Base-by-base conservation (phyloP, 176 grass and related monocot genomes). In the Zoysia japonica region DNA sequence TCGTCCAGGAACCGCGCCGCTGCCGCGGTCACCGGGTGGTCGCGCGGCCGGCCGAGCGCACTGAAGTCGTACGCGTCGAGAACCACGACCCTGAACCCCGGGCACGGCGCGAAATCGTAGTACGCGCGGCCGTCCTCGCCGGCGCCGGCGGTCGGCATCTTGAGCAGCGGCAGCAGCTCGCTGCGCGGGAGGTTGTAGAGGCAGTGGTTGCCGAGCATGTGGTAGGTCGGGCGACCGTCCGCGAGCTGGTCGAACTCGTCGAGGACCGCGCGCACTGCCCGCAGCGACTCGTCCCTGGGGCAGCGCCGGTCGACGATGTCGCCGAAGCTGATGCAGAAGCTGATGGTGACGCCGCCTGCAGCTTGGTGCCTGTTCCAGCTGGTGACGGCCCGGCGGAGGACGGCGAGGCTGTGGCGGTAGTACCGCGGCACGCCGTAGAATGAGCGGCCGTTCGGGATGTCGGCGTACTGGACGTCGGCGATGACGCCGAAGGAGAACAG, bases 201-300 rank as follows among this genome's bases (percentile, higher is more conserved):
- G 85, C 95, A 97, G 59, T 97, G 95, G 67, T 97, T 94, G 56
- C 95, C 95, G 37, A 97, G 77, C 92, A 97, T 97, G 85, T 97
- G 95, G 50, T 97, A 97, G 20, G 87, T 72, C 4, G 85, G 85
- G 37, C 92, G 19, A 20, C n/a, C 56, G n/a, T 20, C 92, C 13
- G 90, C 63, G 15, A 97, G 90, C 66, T 82, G 87, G 10, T 86
- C 85, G 51, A 97, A 97, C 46, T 94, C 94, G 4, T 80, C 49
- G 5, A 97, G 53, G 28, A 97, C 87, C 71, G 89, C 94, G 63
- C 90, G 70, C 59, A 92, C 66, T 0, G 89, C 72, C 19, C 47
- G 77, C 53, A 92, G 38, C 0, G 89, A 94, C 69, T 90, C 81
- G 37, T 85, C 62, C 72, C 87, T 94, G 2, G 91, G 91, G 80